Conservation (phyloP, 305 asterid genomes). For the Striga hermonthica region DNA sequence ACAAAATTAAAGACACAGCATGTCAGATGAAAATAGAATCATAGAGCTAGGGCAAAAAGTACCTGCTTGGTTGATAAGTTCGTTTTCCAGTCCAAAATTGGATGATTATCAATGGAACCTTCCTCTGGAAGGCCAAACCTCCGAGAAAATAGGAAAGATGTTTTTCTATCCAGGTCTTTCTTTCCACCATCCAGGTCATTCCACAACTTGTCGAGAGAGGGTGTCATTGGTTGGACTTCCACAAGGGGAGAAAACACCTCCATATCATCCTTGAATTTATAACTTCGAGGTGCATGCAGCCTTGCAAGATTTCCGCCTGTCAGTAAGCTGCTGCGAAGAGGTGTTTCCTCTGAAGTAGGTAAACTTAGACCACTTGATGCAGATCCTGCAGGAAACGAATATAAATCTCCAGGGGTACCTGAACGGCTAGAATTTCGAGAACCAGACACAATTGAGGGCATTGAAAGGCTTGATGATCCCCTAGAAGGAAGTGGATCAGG, state of each 20-base stretch:
- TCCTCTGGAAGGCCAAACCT: constrained; percentile 71
- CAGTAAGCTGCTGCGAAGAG: constrained; percentile 59
- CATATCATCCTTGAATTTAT: constrained; percentile 93
- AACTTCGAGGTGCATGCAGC: constrained; percentile 74
- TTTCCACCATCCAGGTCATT: constrained; percentile 55
- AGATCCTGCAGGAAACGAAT: constrained; percentile 51
- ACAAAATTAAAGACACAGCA: neutral
- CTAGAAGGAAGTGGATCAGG: constrained; percentile 95
- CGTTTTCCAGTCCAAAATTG: constrained; percentile 76
- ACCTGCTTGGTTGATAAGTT: constrained; percentile 67
- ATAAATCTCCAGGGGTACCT: constrained; percentile 54
- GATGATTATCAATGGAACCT: constrained; percentile 51
- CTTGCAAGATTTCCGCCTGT: constrained; percentile 64
- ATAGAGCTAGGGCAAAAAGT: constrained; percentile 27
- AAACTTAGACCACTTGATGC: constrained; percentile 44
- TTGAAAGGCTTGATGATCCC: constrained; percentile 57
- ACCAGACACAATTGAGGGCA: constrained; percentile 53
- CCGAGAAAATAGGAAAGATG: constrained; percentile 55
- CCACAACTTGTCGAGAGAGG: constrained; percentile 79
- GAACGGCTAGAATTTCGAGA: constrained; percentile 59
- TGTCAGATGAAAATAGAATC: constrained; percentile 19
- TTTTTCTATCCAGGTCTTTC: constrained; percentile 60
- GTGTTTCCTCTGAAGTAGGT: constrained; percentile 62
- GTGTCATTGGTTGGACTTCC: constrained; percentile 90
- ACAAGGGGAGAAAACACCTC: constrained; percentile 92